Evolutionary conservation across 2,329 filamentous ascomycete species (phyloP), one percentile per base, ranked within the genome.

Genomic region (Clarireedia monteithiana): DNA sequence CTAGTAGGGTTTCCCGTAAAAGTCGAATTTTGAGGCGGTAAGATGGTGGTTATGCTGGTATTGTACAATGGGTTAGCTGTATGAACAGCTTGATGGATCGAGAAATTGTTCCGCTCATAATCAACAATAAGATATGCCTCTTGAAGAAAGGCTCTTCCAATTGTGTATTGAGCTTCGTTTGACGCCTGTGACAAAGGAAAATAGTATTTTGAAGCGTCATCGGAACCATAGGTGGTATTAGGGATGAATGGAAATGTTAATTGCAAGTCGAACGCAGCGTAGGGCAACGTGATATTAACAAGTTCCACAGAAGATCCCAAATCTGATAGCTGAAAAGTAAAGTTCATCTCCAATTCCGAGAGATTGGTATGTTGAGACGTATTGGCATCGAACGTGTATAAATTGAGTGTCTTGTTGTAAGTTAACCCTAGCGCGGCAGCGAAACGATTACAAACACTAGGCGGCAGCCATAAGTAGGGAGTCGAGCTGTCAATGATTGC

Each of bases 321-420:
- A 59, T 79, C 80, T 4, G 80, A 80, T 2, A 85, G 66, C 17
- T 73, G 75, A 63, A 86, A 85, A 0, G 75, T 81, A 56, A 85
- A 78, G 0, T 73, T 73, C n/a, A 81, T 71, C 5, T 76, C 69
- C 10, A 75, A 70, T 6, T 60, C 55, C 7, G 73, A 67, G 2
- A 73, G 63, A 68, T 86, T 59, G 62, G 69, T 34, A 66, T 73
- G 52, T 80, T 77, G 68, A 82, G 81, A 48, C 2, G 76, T 67
- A 6, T 78, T 76, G 49, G 82, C 74, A 38, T 81, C 75, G 50
- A 89, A 77, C 0, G 83, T 76, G 64, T 90, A 90, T 0, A 89
- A 68, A 10, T 83, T 75, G 9, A 84, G 78, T 2, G 76, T 78
- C 48, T 76, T 77, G 68, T 89, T 84, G 67, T 84, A 88, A 1